Base-by-base conservation (phyloP, 306 rosid species). In the Begonia peltatifolia region DNA sequence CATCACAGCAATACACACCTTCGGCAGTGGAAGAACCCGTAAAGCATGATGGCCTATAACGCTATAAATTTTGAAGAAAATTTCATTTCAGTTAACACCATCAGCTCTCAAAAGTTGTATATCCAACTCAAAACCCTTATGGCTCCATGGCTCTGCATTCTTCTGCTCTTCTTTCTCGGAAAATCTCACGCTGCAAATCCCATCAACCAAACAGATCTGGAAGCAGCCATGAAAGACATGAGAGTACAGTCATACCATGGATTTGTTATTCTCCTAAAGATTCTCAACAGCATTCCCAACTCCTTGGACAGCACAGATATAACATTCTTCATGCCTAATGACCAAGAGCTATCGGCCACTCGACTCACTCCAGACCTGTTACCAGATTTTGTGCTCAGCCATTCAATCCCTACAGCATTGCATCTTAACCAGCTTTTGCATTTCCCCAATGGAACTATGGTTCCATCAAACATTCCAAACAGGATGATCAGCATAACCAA, bases 211-310 rank as follows among this genome's bases (percentile, higher is more conserved):
- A 65, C 81, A 9, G 74, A 81, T 55, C 67, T 78, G 62, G 65
- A 60, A 52, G 65, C 47, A 44, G 83, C 84, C 67, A 76, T 72
- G 78, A 11, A 62, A 1, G 78, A 78, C 68, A 76, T 81, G 82
- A 61, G 77, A 74, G 57, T 16, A 22, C 25, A 56, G 36, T 76
- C 80, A 56, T 84, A 67, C 75, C 67, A 74, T 38, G 82, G 79
- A 55, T 76, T 84, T 59, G 81, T 80, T 14, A 73, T 80, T 67
- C 87, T 72, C 47, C 78, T 83, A 38, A 72, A 72, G 59, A 70
- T 72, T 59, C 55, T 66, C 55, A 63, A 70, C 67, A 74, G 78
- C 70, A 61, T 55, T 11, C 70, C 74, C 0, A 62, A 74, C 30
- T 43, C 72, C 35, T 42, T 74, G 52, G 61, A 54, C 51, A 74